Evolutionary conservation across 306 rosid species (phyloP).

Genomic region (Canavalia gladiata): DNA sequence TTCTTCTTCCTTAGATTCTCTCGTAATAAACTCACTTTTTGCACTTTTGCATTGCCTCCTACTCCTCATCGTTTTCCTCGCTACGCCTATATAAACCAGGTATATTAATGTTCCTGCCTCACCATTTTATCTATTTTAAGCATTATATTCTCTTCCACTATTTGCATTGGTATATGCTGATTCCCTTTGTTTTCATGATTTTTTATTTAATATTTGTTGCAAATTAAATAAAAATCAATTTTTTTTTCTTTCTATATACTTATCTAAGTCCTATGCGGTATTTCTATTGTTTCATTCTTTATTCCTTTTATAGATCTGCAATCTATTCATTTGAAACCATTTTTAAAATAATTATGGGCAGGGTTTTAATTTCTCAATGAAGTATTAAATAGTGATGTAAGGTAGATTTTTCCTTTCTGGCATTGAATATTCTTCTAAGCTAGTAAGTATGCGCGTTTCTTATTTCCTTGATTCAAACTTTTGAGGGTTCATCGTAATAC

Average conservation of each 20-base stretch:
- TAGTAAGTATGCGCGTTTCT: slow-evolving; percentile 9
- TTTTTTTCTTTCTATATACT: not conserved
- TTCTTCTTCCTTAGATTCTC: slow-evolving; percentile 19
- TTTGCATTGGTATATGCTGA: slow-evolving; percentile 38
- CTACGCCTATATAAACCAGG: slow-evolving; percentile 38
- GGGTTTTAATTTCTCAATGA: not conserved
- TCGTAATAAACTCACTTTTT: slow-evolving; percentile 7
- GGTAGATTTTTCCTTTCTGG: not conserved
- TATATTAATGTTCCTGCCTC: not conserved
- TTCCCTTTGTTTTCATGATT: slow-evolving; percentile 28
- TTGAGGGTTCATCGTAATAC: slow-evolving; percentile 22
- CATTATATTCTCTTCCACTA: not conserved
- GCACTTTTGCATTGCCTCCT: not conserved
- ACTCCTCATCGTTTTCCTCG: slow-evolving; percentile 51
- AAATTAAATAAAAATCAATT: not conserved
- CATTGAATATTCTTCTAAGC: slow-evolving; percentile 25
- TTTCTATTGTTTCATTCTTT: slow-evolving; percentile 30
- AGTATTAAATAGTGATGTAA: not conserved
- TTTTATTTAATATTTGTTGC: not conserved
- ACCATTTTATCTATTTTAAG: not conserved
- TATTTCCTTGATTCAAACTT: slow-evolving; percentile 30
- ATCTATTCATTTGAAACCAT: not conserved
- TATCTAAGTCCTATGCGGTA: not conserved
- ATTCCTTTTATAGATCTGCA: slow-evolving; percentile 48
- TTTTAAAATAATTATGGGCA: slow-evolving; percentile 1